Base-by-base conservation (phyloP, 768 basidiomycete species). In the Boletales sp. region DNA sequence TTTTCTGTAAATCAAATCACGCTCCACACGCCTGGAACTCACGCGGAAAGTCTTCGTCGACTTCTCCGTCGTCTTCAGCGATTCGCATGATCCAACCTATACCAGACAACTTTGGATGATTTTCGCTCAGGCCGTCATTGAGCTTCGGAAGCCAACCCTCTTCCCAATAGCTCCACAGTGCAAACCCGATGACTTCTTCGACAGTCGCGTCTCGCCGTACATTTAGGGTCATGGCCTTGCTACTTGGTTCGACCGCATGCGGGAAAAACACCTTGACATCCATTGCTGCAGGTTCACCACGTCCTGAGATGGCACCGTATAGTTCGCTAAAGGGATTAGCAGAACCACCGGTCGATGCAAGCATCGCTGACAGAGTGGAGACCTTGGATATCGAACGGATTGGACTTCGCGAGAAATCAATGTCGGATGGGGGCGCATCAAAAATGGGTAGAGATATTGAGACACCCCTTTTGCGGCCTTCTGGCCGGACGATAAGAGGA, bases 11-110 rank as follows among this genome's bases (percentile, higher is more conserved):
- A 49, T 31, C n/a, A 14, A 19, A 32, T 7, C 25, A 15, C 17
- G 37, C 13, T 7, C n/a, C 19, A 13, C 11, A 14, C 17, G 25
- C 1, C 33, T n/a, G 6, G 32, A 14, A 76, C 90, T 59, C 66
- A 95, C 94, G 89, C 19, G 95, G 96, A 63, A 94, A 98, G 71
- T 99, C 96, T 65, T 97, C 96, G 64, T 99, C 96, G 1, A 98
- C 92, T 67, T 97, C 95, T 14, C 96, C 96, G 65, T 98, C 94
- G 40, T 94, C 90, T 60, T 99, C 96, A 1, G 93, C 90, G 48
- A 98, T 93, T 51, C 92, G 75, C 70, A 99, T 66, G 35, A 91
- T 85, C 95, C 96, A 99, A 2, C 91, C 93, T 4, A 89, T 75
- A 0, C 90, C 87, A 40, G 83, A 86, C 42, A 91, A 72, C 59